Evolutionary conservation across 2,329 filamentous ascomycete genomes (phyloP).

Genomic region (Penicillium nordicum): DNA sequence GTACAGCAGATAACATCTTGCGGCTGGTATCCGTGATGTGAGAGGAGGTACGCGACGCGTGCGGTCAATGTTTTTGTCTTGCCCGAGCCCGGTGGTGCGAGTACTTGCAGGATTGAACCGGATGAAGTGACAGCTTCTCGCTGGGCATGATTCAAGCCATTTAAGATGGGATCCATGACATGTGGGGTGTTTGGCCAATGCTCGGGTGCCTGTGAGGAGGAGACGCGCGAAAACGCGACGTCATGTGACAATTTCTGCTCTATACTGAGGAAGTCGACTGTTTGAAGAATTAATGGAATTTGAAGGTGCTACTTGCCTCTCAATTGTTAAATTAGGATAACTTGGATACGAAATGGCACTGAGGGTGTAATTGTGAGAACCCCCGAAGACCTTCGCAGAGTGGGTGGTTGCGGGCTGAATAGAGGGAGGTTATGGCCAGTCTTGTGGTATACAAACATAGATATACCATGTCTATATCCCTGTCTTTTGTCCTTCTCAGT

Average conservation of each 20-base stretch:
- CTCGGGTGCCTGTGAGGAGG: slow-evolving; percentile 4
- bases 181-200: slow-evolving; percentile 8
- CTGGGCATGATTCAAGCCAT: slow-evolving; percentile 63
- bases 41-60: slow-evolving; percentile 83
- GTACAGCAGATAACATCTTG: slow-evolving; percentile 92
- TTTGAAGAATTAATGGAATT: background rate
- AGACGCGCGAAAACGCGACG: slow-evolving; percentile 25
- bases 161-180: slow-evolving; percentile 55
- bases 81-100: slow-evolving; percentile 66
- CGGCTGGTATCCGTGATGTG: slow-evolving; percentile 67
- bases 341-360: background rate
- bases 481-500: no score
- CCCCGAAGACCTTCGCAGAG: background rate
- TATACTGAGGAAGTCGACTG: background rate
- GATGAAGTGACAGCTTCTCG: slow-evolving; percentile 61
- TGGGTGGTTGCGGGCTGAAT: background rate
- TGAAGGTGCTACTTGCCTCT: background rate
- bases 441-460: background rate
- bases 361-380: background rate
- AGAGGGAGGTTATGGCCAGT: no score
- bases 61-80: slow-evolving; percentile 96
- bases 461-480: background rate
- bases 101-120: slow-evolving; percentile 58
- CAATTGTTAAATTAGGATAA: background rate
- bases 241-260: slow-evolving; percentile 27